phyloP scores from a whole-genome alignment of 2,329 filamentous ascomycete species.

The Amauroascus verrucosus region DNA sequence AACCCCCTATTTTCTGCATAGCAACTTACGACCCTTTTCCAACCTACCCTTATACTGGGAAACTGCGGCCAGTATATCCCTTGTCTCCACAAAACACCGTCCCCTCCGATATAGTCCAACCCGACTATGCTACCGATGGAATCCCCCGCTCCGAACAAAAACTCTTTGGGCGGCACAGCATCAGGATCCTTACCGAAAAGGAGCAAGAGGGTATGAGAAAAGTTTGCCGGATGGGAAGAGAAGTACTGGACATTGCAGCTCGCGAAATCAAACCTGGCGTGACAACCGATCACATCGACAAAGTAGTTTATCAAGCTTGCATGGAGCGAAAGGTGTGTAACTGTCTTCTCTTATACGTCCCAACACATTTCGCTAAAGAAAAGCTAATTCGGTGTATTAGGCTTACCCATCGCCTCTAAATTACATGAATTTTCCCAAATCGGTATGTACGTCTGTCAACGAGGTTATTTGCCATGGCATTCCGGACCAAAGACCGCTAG shows the following conservation, averaged over 20 bases:
- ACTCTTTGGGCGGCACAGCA: constrained; percentile 63
- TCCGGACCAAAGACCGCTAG: constrained; percentile 73
- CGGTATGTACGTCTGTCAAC: constrained; percentile 90
- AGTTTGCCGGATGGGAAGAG: constrained; percentile 74
- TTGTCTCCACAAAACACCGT: constrained; percentile 62
- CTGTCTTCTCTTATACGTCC: not conserved
- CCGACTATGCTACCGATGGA: constrained; percentile 81
- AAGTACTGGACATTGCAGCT: constrained; percentile 87
- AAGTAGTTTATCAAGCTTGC: constrained; percentile 89
- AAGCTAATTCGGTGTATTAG: constrained; percentile 38
- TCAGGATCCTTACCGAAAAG: constrained; percentile 68
- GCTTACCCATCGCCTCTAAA: constrained; percentile 91
- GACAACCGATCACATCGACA: constrained; percentile 90
- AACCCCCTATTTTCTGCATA: constrained; percentile 67
- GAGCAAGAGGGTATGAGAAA: constrained; percentile 85
- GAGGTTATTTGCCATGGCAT: constrained; percentile 99
- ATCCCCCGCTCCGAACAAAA: constrained; percentile 57
- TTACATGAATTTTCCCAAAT: constrained; percentile 95
- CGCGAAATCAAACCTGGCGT: constrained; percentile 77
- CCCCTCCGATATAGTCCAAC: constrained; percentile 68
- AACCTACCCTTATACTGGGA: constrained; percentile 69
- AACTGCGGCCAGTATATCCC: constrained; percentile 76
- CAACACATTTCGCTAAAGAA: not conserved
- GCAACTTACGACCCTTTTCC: constrained; percentile 89
- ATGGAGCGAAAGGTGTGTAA: constrained; percentile 73